These are phyloP conservation scores for Beauveria brongniartii DNA, from an alignment of 2,329 filamentous ascomycete genomes.

Conservation along the genomic window DNA sequence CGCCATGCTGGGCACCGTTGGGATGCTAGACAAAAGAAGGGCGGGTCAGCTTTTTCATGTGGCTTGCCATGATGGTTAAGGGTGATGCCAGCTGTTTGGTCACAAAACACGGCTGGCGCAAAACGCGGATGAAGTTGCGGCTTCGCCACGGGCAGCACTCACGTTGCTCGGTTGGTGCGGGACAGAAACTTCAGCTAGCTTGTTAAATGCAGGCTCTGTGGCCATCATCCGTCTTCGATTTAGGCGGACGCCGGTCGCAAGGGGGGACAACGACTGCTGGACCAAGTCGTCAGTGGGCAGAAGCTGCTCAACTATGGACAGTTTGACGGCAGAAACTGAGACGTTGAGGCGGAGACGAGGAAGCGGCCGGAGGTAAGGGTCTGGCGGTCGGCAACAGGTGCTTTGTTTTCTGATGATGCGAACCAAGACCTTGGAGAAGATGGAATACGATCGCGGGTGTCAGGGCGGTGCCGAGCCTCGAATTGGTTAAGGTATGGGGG, in stretches of 20 bases:
- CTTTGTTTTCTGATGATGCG: not conserved
- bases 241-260: constrained; percentile 25
- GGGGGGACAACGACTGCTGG: constrained; percentile 17
- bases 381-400: not conserved
- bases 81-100: not conserved
- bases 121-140: not conserved
- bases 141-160: constrained; percentile 19
- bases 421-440: constrained; percentile 5
- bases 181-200: constrained; percentile 45
- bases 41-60: not conserved
- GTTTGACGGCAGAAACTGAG: not conserved
- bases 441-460: constrained; percentile 1
- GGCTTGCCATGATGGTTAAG: not conserved
- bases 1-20: constrained; percentile 40
- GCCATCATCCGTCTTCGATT: constrained; percentile 53
- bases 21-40: constrained; percentile 12
- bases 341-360: not conserved
- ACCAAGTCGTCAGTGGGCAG: constrained; percentile 18
- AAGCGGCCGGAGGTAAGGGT: not conserved
- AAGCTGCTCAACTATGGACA: not conserved
- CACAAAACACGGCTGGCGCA: constrained; percentile 6
- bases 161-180: constrained; percentile 38
- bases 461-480: constrained; percentile 6
- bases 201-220: constrained; percentile 50
- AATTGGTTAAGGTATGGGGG: constrained; percentile 4